phyloP scores from a whole-genome alignment of 2,329 filamentous ascomycete species.

The Graphilbum ipis-grandicollis region DNA sequence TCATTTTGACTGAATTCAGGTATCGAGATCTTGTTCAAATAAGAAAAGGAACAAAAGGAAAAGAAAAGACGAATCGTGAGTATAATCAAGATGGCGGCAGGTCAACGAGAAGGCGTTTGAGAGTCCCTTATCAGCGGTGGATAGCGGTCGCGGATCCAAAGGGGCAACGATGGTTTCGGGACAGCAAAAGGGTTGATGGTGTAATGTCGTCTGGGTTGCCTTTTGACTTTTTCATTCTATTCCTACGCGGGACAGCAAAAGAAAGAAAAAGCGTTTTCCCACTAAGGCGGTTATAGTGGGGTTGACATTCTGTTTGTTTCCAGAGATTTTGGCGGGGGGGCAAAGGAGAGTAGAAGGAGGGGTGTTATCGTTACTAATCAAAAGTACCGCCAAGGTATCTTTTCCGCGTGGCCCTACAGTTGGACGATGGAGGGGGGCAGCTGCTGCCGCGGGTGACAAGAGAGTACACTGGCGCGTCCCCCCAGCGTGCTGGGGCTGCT shows the following conservation, averaged over 20 bases:
- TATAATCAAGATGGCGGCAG: too few relatives aligned
- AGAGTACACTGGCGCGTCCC: too few relatives aligned
- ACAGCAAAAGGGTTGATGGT: background rate
- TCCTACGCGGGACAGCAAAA: background rate
- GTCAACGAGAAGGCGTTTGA: too few relatives aligned
- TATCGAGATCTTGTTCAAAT: too few relatives aligned
- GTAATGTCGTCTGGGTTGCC: background rate
- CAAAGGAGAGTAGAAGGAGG: background rate
- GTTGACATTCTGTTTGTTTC: background rate
- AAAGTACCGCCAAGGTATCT: conserved; percentile 8
- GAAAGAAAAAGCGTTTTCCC: background rate
- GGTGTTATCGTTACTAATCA: background rate
- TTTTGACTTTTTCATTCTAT: background rate
- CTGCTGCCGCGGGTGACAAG: too few relatives aligned
- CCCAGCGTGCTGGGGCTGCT: too few relatives aligned
- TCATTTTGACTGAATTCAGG: conserved; percentile 8
- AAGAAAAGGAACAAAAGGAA: too few relatives aligned
- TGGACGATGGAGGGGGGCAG: too few relatives aligned
- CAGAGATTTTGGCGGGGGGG: background rate
- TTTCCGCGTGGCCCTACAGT: too few relatives aligned
- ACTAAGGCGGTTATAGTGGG: background rate
- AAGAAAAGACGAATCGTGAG: too few relatives aligned
- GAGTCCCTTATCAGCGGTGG: too few relatives aligned
- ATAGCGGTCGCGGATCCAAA: background rate
- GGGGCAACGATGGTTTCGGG: background rate